Percentiles rank a stretch among this genome's conserved stretches.
Conservation (phyloP, 2,329 filamentous ascomycete genomes). For the Diaporthe sp. region DNA sequence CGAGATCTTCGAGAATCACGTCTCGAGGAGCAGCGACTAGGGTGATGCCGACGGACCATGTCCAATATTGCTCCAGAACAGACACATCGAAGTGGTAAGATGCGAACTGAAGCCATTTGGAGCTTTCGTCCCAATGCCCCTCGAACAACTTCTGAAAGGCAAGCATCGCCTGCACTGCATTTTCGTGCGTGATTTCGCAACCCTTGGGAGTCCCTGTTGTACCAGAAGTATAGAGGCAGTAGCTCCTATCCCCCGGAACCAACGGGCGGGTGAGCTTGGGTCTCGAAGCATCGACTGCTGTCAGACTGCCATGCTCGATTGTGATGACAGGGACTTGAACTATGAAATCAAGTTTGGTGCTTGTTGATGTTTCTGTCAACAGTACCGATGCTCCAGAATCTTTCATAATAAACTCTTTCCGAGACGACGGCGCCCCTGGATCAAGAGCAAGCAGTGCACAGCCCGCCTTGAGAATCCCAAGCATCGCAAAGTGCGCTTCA, state of each 20-base stretch:
- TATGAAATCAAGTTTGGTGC: slow-evolving; percentile 51
- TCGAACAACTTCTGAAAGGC: slow-evolving; percentile 85
- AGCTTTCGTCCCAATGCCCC: slow-evolving; percentile 79
- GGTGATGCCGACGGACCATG: slow-evolving; percentile 90
- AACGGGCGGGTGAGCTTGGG: slow-evolving; percentile 50
- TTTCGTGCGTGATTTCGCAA: slow-evolving; percentile 90
- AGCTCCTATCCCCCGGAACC: slow-evolving; percentile 75
- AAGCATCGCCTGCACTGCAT: slow-evolving; percentile 89
- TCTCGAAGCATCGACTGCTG: slow-evolving; percentile 31
- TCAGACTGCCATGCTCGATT: slow-evolving; percentile 52
- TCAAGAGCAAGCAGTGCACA: slow-evolving; percentile 88
- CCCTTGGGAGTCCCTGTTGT: slow-evolving; percentile 91
- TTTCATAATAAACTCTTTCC: slow-evolving; percentile 82
- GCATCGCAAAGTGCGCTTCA: slow-evolving; percentile 84
- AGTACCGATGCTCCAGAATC: slow-evolving; percentile 79
- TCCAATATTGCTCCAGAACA: slow-evolving; percentile 95
- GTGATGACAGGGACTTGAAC: slow-evolving; percentile 51
- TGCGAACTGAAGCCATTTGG: slow-evolving; percentile 92
- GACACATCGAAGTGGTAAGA: slow-evolving; percentile 96
- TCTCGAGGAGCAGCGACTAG: slow-evolving; percentile 87
- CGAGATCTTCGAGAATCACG: slow-evolving; percentile 86
- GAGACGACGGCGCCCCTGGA: slow-evolving; percentile 76
- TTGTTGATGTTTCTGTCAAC: slow-evolving; percentile 63
- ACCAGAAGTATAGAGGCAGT: slow-evolving; percentile 89
- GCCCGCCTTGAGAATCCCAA: slow-evolving; percentile 86